phyloP scores from a whole-genome alignment of 1,139 yeast genomes.

The Yarrowia galli region DNA sequence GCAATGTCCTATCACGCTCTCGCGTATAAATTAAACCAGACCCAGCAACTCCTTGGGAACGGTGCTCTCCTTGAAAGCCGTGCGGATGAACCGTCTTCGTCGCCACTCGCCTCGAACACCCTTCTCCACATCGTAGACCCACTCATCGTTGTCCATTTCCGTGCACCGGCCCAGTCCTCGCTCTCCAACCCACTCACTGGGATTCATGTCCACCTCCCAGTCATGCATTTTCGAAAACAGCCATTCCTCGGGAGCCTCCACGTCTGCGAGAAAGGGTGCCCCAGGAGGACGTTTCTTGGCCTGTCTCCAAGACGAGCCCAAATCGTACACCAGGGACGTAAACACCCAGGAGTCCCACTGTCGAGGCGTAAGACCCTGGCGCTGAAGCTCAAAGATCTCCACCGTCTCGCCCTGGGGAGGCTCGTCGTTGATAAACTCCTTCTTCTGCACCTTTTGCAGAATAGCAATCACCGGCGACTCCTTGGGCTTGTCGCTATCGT shows the following conservation, averaged over 20 bases:
- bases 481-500: conserved; percentile 11
- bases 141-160: conserved; percentile 46
- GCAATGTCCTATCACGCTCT: not conserved
- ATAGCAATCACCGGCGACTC: conserved; percentile 23
- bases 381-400: conserved; percentile 78
- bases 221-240: conserved; percentile 62
- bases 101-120: conserved; percentile 52
- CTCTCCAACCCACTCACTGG: conserved; percentile 61
- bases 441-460: conserved; percentile 23
- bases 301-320: conserved; percentile 58
- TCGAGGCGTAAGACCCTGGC: conserved; percentile 65
- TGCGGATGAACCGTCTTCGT: conserved; percentile 52
- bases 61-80: conserved; percentile 29
- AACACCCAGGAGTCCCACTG: conserved; percentile 66
- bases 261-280: conserved; percentile 60
- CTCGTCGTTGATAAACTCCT: conserved; percentile 65
- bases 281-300: conserved; percentile 75
- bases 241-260: conserved; percentile 80
- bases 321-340: conserved; percentile 61
- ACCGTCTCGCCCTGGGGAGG: conserved; percentile 64
- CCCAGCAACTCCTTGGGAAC: conserved; percentile 32
- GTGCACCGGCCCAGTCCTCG: conserved; percentile 51
- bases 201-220: conserved; percentile 72
- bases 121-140: conserved; percentile 58
- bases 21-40: conserved; percentile 15